These are phyloP conservation scores for Candolleomyces efflorescens DNA, from an alignment of 768 basidiomycete genomes.

Conservation along the genomic window DNA sequence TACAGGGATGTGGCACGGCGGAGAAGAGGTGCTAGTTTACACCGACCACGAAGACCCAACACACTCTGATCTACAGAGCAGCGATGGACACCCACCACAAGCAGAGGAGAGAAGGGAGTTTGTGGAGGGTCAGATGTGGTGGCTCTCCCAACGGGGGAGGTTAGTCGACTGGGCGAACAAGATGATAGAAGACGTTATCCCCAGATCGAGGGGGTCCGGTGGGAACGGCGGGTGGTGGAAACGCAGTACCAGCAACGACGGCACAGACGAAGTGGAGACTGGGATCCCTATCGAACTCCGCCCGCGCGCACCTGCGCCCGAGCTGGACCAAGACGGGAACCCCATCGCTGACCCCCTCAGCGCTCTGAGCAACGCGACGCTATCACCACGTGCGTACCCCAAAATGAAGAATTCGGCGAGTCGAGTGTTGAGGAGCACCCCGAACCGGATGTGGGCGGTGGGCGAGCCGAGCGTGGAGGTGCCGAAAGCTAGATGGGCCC, in stretches of 20 bases:
- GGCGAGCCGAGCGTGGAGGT: background rate
- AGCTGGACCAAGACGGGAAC: background rate
- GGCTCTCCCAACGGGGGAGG: slow-evolving; percentile 35
- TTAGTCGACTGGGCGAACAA: slow-evolving; percentile 34
- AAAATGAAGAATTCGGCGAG: background rate
- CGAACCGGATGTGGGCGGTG: background rate
- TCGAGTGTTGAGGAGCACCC: background rate
- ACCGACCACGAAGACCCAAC: slow-evolving; percentile 5
- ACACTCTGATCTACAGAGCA: slow-evolving; percentile 10
- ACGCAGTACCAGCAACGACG: background rate
- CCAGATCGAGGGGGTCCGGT: background rate
- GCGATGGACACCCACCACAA: too few species aligned
- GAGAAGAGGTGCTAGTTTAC: slow-evolving; percentile 5
- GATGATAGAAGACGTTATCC: background rate
- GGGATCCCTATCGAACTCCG: background rate
- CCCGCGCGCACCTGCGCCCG: background rate
- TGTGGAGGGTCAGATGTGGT: background rate
- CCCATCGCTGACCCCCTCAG: background rate
- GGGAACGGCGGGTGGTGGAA: background rate
- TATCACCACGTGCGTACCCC: background rate
- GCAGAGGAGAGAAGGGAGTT: too few species aligned
- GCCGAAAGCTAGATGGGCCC: slow-evolving; percentile 8
- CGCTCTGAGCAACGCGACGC: background rate
- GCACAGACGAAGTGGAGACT: background rate
- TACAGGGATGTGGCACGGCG: slow-evolving; percentile 53